Conservation (phyloP, 768 basidiomycete species). For the Boletus huronensis region DNA sequence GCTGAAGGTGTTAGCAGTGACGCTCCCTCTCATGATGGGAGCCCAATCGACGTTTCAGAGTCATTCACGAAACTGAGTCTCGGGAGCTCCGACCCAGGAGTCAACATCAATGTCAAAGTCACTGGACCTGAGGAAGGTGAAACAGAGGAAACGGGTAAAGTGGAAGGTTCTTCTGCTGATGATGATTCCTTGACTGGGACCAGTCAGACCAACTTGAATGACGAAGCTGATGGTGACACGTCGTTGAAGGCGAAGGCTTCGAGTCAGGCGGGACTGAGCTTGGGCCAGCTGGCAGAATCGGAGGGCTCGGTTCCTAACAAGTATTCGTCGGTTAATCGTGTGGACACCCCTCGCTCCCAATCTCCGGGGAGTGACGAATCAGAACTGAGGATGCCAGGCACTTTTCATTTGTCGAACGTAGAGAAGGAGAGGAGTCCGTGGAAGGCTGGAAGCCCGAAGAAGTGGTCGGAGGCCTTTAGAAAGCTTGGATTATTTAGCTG, state of each 20-base stretch:
- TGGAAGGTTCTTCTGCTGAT: slow-evolving; percentile 17
- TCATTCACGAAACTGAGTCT: slow-evolving; percentile 28
- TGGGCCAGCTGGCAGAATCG: background rate
- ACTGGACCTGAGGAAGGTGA: slow-evolving; percentile 27
- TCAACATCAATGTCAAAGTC: slow-evolving; percentile 43
- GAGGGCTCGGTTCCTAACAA: background rate
- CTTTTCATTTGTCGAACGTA: slow-evolving; percentile 36
- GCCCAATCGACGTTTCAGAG: slow-evolving; percentile 20
- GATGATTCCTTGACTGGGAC: slow-evolving; percentile 20
- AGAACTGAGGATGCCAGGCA: slow-evolving; percentile 49
- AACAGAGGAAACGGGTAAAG: slow-evolving; percentile 23
- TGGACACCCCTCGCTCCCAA: slow-evolving; percentile 5
- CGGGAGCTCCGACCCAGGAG: slow-evolving; percentile 33
- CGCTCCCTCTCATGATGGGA: slow-evolving; percentile 33
- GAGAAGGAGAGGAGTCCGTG: slow-evolving; percentile 2
- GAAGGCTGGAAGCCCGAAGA: slow-evolving; percentile 2
- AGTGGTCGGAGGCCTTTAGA: slow-evolving; percentile 19
- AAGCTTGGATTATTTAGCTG: slow-evolving; percentile 28
- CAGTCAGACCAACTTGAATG: slow-evolving; percentile 16
- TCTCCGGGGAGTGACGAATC: slow-evolving; percentile 26
- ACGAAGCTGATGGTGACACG: background rate
- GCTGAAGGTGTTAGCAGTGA: slow-evolving; percentile 32
- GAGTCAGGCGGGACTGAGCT: background rate
- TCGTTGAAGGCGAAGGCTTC: slow-evolving; percentile 1
- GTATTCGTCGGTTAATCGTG: background rate